Evolutionary conservation across 345 rosid species (phyloP), one percentile per base, ranked within the genome.

Genomic region (Jatropha curcas): DNA sequence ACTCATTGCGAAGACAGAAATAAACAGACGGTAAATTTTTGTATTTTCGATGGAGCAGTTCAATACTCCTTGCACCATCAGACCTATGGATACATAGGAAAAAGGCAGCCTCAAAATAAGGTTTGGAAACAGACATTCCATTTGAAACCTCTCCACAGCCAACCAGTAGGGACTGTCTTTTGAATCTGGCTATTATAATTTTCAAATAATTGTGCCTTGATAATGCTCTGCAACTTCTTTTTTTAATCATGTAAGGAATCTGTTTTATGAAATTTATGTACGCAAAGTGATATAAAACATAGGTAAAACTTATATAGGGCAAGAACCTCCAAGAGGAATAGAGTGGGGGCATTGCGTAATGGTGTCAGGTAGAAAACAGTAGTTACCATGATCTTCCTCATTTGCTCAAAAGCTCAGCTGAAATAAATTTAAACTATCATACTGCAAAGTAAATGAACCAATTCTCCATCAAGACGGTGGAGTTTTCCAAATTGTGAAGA

Each of bases 401-500:
- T 78, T 56, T 88, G 80, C 74, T 86, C 80, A 60, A 89, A 65
- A 89, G 83, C 75, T 82, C 85, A 2, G 74, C 43, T 2, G 75
- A 60, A n/a, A 28, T 89, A 86, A 13, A 81, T 62, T 39, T 84
- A 84, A n/a, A 7, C 76, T 69, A 63, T 84, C 89, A 72, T 85
- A n/a, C 86, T 13, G 92, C 83, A 74, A 87, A 89, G 84, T 81
- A 78, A 51, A 87, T 80, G 43, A 88, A n/a, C n/a, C n/a, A n/a
- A n/a, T n/a, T n/a, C 82, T 53, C 94, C 92, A 65, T 88, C 85
- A 65, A 89, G 92, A 43, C 7, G 83, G 71, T 88, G 94, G 94
- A 58, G 74, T 79, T 77, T 86, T n/a, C n/a, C 89, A 71, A 89
- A n/a, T n/a, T 88, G 80, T 88, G 92, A 61, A n/a, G 88, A 76